Evolutionary conservation across 805 yeast species (phyloP).

Genomic region (Saccharomyces jurei): DNA sequence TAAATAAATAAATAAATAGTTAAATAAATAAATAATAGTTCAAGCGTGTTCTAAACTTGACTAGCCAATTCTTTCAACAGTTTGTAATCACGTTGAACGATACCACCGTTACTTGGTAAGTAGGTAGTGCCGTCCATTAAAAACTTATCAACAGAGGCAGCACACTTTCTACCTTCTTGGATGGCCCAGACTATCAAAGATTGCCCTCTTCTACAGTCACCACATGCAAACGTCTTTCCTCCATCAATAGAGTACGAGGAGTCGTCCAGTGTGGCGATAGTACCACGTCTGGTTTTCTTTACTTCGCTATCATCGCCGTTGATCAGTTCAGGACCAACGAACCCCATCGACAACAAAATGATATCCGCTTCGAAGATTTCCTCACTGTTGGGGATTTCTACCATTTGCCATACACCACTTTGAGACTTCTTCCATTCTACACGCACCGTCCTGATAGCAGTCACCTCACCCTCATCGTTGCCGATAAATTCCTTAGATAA

Average conservation of each 20-base stretch:
- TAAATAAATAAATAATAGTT: slow-evolving; percentile 1
- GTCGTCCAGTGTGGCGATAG: slow-evolving; percentile 47
- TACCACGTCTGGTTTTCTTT: slow-evolving; percentile 75
- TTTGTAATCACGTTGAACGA: slow-evolving; percentile 75
- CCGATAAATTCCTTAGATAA: slow-evolving; percentile 92
- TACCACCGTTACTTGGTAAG: slow-evolving; percentile 90
- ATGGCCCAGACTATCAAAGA: slow-evolving; percentile 98
- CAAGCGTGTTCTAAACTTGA: slow-evolving; percentile 1
- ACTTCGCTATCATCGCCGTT: slow-evolving; percentile 44
- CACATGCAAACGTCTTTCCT: slow-evolving; percentile 83
- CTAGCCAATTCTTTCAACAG: slow-evolving; percentile 70
- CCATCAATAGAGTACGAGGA: slow-evolving; percentile 60
- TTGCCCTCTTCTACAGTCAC: slow-evolving; percentile 98
- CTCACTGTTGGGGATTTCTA: slow-evolving; percentile 91
- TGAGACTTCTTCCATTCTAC: slow-evolving; percentile 97
- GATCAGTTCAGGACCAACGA: slow-evolving; percentile 89
- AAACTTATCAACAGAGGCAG: slow-evolving; percentile 78
- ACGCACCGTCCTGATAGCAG: slow-evolving; percentile 90
- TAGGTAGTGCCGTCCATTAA: slow-evolving; percentile 64
- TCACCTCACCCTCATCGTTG: slow-evolving; percentile 90
- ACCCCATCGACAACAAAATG: slow-evolving; percentile 93
- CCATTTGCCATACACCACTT: slow-evolving; percentile 98
- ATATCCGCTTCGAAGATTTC: slow-evolving; percentile 92
- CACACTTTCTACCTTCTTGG: slow-evolving; percentile 98
- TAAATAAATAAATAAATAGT: slow-evolving; percentile 5